Conservation (phyloP, 2,329 filamentous ascomycete genomes). For the Penicillium sp. region DNA sequence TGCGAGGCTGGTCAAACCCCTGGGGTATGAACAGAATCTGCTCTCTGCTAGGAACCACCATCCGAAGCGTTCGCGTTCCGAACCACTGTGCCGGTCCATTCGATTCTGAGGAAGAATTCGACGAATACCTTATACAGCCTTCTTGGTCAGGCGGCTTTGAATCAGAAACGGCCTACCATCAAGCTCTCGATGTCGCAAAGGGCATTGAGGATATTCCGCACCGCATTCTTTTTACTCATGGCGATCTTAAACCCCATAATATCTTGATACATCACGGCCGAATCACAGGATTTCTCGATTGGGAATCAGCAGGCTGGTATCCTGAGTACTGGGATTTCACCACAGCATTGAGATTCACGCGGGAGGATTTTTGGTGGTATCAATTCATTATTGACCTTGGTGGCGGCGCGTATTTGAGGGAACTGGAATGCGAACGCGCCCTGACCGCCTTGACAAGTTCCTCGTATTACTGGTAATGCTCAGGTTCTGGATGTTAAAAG, state of each 20-base stretch:
- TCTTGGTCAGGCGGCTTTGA: constrained; percentile 21
- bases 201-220: constrained; percentile 17
- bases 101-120: constrained; percentile 26
- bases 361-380: constrained; percentile 18
- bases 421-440: too few relatives aligned
- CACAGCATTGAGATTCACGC: constrained; percentile 6
- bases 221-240: constrained; percentile 23
- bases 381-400: constrained; percentile 15
- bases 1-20: constrained; percentile 30
- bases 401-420: constrained; percentile 11
- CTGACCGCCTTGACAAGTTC: too few relatives aligned
- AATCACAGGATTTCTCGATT: constrained; percentile 1
- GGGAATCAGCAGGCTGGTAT: constrained; percentile 3
- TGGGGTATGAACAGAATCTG: constrained; percentile 24
- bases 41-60: constrained; percentile 24
- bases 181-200: constrained; percentile 17
- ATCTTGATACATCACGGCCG: neutral
- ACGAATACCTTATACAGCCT: constrained; percentile 24
- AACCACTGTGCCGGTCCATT: constrained; percentile 24
- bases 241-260: constrained; percentile 13
- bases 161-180: constrained; percentile 21
- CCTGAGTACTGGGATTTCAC: constrained; percentile 4
- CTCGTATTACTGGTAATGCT: too few relatives aligned
- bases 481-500: too few relatives aligned
- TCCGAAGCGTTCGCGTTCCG: constrained; percentile 28